Percentiles rank a stretch among this genome's conserved stretches.
These are phyloP conservation scores for Niveomyces coronatus DNA, from an alignment of 2,329 filamentous ascomycete genomes.

Conservation along the genomic window DNA sequence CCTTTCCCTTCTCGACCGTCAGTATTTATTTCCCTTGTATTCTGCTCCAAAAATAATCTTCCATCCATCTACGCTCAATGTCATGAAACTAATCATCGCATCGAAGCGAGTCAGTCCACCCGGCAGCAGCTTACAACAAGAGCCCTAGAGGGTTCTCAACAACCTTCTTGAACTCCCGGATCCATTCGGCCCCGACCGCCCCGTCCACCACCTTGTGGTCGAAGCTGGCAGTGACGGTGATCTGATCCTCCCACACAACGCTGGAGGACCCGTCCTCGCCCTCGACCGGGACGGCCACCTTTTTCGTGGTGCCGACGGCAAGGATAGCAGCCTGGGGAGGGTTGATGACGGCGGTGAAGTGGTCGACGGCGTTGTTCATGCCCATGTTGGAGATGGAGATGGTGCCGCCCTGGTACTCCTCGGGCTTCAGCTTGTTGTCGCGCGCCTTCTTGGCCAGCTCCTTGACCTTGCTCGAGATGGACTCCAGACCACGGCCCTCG, in stretches of 20 bases:
- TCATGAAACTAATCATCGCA: constrained; percentile 10
- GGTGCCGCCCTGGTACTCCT: constrained; percentile 97
- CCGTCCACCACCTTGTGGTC: constrained; percentile 99
- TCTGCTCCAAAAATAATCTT: too few relatives aligned
- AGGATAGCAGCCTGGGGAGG: constrained; percentile 93
- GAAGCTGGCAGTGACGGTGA: constrained; percentile 88
- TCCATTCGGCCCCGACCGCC: constrained; percentile 92
- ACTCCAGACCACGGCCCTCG: constrained; percentile 74
- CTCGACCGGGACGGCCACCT: constrained; percentile 84
- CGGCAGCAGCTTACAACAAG: constrained; percentile 55
- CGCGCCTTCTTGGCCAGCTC: constrained; percentile 93
- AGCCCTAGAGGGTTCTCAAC: constrained; percentile 96
- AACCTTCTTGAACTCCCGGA: constrained; percentile 93
- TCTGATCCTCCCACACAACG: constrained; percentile 94
- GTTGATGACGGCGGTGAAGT: constrained; percentile 98
- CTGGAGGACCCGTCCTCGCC: constrained; percentile 65
- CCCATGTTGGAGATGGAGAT: constrained; percentile 99
- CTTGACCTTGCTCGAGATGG: constrained; percentile 85
- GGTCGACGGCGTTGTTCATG: constrained; percentile 94
- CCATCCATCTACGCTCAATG: constrained; percentile 10
- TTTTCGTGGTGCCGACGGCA: constrained; percentile 87
- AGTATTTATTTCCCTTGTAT: constrained; percentile 7
- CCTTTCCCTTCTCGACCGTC: constrained; percentile 4
- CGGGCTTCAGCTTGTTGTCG: constrained; percentile 97
- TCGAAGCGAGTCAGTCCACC: background rate